phyloP scores from a whole-genome alignment of 257 asterid species.

The Salvia hispanica region DNA sequence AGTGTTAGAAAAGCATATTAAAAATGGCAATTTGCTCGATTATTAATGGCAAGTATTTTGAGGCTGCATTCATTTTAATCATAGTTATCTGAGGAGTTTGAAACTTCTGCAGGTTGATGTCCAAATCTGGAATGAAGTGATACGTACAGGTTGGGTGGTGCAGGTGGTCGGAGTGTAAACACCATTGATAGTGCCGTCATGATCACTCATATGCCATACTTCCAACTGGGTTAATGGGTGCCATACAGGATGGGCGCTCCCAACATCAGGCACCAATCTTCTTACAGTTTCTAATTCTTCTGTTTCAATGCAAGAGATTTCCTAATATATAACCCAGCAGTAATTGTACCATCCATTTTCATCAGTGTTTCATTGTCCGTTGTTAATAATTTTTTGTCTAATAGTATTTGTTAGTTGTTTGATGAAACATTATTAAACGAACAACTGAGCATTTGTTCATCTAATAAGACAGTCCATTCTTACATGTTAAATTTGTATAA shows the following conservation, averaged over 20 bases:
- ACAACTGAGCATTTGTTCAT: conserved; percentile 15
- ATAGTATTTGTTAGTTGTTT: not conserved
- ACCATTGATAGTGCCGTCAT: conserved; percentile 98
- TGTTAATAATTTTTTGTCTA: not conserved
- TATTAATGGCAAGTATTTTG: conserved; percentile 17
- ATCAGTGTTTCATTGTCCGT: conserved; percentile 6
- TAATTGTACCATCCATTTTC: not conserved
- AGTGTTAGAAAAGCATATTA: not conserved
- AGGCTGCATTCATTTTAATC: not conserved
- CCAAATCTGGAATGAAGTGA: conserved; percentile 78
- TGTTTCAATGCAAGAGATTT: conserved; percentile 3
- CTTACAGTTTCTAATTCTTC: conserved; percentile 21
- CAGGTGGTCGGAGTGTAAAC: conserved; percentile 95
- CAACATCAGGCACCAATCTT: conserved; percentile 69
- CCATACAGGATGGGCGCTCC: conserved; percentile 97
- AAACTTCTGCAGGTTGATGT: conserved; percentile 74
- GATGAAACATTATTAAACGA: not conserved
- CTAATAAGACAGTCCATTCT: conserved; percentile 2
- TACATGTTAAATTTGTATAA: conserved; percentile 7
- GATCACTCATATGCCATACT: conserved; percentile 88
- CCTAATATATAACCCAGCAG: not conserved
- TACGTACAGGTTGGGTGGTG: conserved; percentile 93
- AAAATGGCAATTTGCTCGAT: not conserved
- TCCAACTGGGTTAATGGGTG: conserved; percentile 70
- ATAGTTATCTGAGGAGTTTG: conserved; percentile 14